A percentile compares a stretch with the other conserved stretches of the same genome.
phyloP scores from a whole-genome alignment of 768 basidiomycete species.

The Phylloporus scabripes region DNA sequence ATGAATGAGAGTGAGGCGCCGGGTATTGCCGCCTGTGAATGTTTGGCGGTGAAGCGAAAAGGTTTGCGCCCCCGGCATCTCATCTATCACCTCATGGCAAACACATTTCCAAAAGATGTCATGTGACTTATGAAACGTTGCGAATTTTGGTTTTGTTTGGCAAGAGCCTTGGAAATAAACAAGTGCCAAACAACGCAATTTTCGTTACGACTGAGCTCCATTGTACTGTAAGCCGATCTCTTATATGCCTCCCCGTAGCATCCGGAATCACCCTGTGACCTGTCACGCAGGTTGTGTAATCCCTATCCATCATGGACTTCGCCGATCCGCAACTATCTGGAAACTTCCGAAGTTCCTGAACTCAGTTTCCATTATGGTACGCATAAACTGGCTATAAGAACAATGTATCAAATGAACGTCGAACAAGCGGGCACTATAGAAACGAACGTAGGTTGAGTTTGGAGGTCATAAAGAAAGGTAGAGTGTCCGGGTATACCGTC shows the following conservation, averaged over 20 bases:
- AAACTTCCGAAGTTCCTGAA: neutral
- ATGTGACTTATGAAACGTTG: neutral
- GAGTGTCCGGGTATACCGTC: slow-evolving; percentile 18
- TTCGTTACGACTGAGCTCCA: too few relatives aligned
- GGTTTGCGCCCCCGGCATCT: slow-evolving; percentile 1
- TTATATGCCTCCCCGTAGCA: neutral
- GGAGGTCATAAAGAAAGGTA: slow-evolving; percentile 10
- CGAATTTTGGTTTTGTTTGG: slow-evolving; percentile 2
- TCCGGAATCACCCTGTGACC: neutral
- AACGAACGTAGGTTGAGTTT: slow-evolving; percentile 19
- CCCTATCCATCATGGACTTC: neutral
- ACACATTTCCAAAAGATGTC: slow-evolving; percentile 1
- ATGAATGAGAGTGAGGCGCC: neutral
- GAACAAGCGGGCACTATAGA: slow-evolving; percentile 7
- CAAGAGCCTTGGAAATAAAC: slow-evolving; percentile 11
- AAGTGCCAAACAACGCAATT: neutral
- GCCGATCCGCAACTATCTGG: neutral
- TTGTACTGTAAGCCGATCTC: too few relatives aligned
- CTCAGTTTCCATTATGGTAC: neutral
- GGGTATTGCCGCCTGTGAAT: neutral
- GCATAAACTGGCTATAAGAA: neutral
- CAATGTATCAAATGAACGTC: slow-evolving; percentile 17
- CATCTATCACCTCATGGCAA: slow-evolving; percentile 13
- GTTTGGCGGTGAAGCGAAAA: neutral
- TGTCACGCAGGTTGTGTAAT: too few relatives aligned